Evolutionary conservation across 805 yeast species (phyloP), one percentile per base, ranked within the genome.

Genomic region (Lipomyces lipofer): DNA sequence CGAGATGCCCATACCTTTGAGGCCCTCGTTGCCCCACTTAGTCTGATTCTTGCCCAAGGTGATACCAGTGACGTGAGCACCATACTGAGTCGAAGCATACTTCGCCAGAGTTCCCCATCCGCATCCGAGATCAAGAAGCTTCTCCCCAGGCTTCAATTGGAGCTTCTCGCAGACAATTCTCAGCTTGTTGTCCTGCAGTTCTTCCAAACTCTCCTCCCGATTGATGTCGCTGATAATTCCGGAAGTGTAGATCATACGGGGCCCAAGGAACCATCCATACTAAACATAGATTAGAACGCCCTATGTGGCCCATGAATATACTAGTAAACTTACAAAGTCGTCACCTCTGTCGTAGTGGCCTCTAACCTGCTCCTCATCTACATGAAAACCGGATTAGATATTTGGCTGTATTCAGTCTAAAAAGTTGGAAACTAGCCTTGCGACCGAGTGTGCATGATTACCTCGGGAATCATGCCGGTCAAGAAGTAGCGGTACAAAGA

Each of bases 261-360:
- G 94, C 58, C 96, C 97, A 64, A 89, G 76, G 77, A 89, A 89
- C 95, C 95, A 89, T 52, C 90, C 75, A 80, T 90, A 90, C n/a
- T n/a, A 48, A 33, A 44, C 8, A 30, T 8, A 22, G 15, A 30
- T 29, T 43, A 43, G 49, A 17, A n/a, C 12, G 12, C 7, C 29
- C 36, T 7, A 27, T n/a, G 7, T 7, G n/a, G 24, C 44, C n/a
- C 12, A 43, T 9, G 29, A 8, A 15, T 40, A 44, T n/a, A n/a
- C n/a, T n/a, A n/a, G n/a, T 48, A 9, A n/a, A 44, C 48, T n/a
- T n/a, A n/a, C n/a, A 73, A 89, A 89, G 73, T 90, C 96, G 69
- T 89, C 96, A 72, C 97, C 96, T 65, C 97, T 86, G 76, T 90
- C 97, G 71, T 89, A 89, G 75, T 89, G 96, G 67, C 86, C 96